These are phyloP conservation scores for Ormosia semicastrata DNA, from an alignment of 306 rosid species.

Conservation along the genomic window DNA sequence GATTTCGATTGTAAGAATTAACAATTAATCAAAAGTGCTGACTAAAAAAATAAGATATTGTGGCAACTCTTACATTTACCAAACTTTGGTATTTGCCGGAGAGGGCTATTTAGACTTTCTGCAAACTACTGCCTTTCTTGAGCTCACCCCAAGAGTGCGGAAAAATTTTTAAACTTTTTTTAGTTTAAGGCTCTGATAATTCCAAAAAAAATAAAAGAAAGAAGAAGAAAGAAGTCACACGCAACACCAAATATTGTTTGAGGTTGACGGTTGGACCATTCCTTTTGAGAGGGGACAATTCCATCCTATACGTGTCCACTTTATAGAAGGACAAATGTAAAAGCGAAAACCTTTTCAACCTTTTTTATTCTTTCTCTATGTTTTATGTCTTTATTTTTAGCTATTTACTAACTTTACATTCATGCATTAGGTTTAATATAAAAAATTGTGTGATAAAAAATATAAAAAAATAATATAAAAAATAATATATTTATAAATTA, in stretches of 20 bases:
- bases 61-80: too few species aligned
- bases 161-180: background rate
- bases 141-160: background rate
- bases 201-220: background rate
- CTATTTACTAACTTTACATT: too few species aligned
- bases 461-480: too few species aligned
- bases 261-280: background rate
- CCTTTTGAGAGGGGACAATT: background rate
- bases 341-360: background rate
- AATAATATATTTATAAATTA: too few species aligned
- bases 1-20: too few species aligned
- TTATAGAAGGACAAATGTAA: background rate
- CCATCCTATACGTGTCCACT: background rate
- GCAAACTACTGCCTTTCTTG: background rate
- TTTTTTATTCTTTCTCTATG: too few species aligned
- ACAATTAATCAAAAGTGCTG: too few species aligned
- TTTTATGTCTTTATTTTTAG: too few species aligned
- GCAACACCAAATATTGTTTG: background rate
- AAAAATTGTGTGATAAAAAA: too few species aligned
- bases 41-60: too few species aligned
- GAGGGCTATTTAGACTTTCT: background rate
- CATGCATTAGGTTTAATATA: too few species aligned
- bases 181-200: background rate
- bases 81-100: too few species aligned
- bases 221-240: background rate